Conservation (phyloP, 208 protist genomes). For the Trypanosomatidae sp. region DNA sequence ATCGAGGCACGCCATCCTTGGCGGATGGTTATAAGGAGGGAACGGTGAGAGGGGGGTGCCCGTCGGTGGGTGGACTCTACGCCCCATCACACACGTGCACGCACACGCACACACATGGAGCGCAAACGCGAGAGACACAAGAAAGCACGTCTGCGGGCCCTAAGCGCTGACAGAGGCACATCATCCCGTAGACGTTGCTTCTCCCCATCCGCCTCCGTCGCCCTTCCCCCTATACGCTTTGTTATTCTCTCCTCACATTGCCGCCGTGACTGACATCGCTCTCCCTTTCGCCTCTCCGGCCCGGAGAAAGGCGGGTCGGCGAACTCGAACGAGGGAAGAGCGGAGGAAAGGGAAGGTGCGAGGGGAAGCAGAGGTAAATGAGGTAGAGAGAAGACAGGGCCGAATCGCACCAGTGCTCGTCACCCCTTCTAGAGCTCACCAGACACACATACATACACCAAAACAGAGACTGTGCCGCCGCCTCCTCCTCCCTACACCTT, state of each 20-base stretch:
- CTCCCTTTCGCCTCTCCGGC: too few relatives aligned
- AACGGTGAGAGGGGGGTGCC: neutral
- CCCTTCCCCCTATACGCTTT: neutral
- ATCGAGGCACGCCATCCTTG: neutral
- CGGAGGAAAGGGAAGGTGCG: neutral
- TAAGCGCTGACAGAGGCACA: too few relatives aligned
- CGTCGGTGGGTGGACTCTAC: neutral
- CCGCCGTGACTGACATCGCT: neutral
- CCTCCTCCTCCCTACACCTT: neutral
- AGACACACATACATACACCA: too few relatives aligned
- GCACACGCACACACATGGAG: neutral
- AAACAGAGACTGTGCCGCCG: too few relatives aligned
- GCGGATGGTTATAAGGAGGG: neutral
- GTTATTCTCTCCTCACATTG: neutral
- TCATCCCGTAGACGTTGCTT: too few relatives aligned
- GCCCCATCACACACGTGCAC: neutral
- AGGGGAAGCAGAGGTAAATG: too few relatives aligned
- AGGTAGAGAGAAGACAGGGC: neutral
- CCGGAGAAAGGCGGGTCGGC: neutral
- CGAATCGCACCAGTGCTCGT: neutral
- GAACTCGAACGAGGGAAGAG: neutral
- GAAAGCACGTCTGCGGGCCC: too few relatives aligned
- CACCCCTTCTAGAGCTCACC: neutral
- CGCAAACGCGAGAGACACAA: neutral
- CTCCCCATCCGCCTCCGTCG: neutral